These are phyloP conservation scores for Aspergillus bertholletiae DNA, from an alignment of 495 filamentous ascomycete species.

Conservation along the genomic window DNA sequence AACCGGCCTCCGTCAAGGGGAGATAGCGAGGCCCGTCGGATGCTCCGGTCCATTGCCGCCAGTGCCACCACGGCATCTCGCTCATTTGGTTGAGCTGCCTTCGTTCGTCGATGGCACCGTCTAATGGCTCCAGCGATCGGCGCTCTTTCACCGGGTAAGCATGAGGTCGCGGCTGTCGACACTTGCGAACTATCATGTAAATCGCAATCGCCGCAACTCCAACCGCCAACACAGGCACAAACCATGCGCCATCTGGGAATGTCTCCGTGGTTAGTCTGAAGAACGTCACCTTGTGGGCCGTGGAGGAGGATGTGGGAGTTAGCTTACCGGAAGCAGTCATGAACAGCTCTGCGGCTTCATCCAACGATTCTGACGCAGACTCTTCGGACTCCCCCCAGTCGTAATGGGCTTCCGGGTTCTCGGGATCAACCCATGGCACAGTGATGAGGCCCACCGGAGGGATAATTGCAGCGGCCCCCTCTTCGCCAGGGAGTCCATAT, in stretches of 20 bases:
- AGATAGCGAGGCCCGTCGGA: slow-evolving; percentile 24
- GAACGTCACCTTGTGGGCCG: neutral
- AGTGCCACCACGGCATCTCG: slow-evolving; percentile 33
- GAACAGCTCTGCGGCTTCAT: neutral
- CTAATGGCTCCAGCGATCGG: slow-evolving; percentile 22
- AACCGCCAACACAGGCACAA: neutral
- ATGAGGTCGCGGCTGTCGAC: neutral
- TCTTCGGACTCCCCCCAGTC: slow-evolving; percentile 12
- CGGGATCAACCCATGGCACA: slow-evolving; percentile 40
- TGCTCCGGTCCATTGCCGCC: slow-evolving; percentile 25
- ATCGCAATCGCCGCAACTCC: neutral
- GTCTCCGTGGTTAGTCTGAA: neutral
- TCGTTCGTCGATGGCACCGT: slow-evolving; percentile 17
- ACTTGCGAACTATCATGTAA: neutral
- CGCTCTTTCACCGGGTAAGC: slow-evolving; percentile 1
- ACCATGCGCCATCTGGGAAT: neutral
- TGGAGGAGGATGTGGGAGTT: neutral
- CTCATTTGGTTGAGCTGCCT: slow-evolving; percentile 3
- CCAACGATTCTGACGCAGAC: neutral
- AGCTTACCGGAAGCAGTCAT: slow-evolving; percentile 10
- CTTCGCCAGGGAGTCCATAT: slow-evolving; percentile 37
- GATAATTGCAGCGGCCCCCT: slow-evolving; percentile 23
- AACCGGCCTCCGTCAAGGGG: slow-evolving; percentile 25
- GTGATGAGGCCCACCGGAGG: slow-evolving; percentile 37
- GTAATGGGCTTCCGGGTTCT: slow-evolving; percentile 19